Evolutionary conservation across 805 yeast genomes (phyloP), one percentile per base, ranked within the genome.

Genomic region (Lipomyces chichibuensis): DNA sequence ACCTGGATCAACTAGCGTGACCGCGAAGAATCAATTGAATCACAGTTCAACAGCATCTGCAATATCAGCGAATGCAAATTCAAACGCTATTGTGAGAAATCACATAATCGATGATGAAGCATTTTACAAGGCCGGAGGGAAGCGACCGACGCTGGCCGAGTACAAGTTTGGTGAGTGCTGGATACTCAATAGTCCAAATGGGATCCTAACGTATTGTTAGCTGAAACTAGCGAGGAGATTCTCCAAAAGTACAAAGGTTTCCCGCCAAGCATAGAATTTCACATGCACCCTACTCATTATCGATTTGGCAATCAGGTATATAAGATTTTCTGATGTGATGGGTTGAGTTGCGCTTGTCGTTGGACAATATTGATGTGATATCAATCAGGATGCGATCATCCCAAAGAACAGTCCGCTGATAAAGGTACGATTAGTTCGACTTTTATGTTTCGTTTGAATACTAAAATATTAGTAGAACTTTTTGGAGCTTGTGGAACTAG

Each of bases 281-380:
- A 94, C 74, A 92, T 94, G 29, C 93, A 91, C 78, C 95, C 92
- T 73, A 92, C 91, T 65, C 97, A 93, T 78, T 94, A 88, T 77
- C 85, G 96, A 68, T 93, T 94, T 80, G 96, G 96, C 69, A 91
- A 90, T 71, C 94, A 90, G 61, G 74, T 78, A 74, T 23, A 67
- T 11, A 23, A 37, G 8, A 1, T 25, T 7, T 56, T 8, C n/a
- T 60, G 35, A 20, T 9, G 52, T 84, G n/a, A 13, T 13, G 29
- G 35, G 23, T 27, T 14, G 13, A 5, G 13, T 11, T 35, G n/a
- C 25, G 49, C 29, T 52, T 52, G 55, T 23, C 2, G 32, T 25
- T 52, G 55, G 55, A 25, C 33, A 13, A 17, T 23, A 17, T 54
- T 29, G 13, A 35, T 52, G 27, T 23, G 25, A 20, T 23, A 43